Conservation (phyloP, 768 basidiomycete species). For the Pulveroboletus sp. region DNA sequence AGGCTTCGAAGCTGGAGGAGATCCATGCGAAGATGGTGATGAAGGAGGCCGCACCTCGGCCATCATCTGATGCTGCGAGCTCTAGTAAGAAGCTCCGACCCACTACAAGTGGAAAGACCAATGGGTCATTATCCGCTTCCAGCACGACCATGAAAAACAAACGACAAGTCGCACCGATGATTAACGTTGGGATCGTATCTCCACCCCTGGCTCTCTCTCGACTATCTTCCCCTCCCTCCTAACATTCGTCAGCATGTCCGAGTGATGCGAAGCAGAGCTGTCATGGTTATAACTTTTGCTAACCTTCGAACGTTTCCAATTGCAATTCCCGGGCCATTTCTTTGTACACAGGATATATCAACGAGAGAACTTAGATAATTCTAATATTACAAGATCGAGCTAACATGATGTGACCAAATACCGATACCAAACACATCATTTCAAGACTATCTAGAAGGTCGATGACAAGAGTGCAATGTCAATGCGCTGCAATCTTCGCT, state of each 20-base stretch:
- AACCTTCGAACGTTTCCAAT: conserved; percentile 19
- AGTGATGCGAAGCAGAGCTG: conserved; percentile 24
- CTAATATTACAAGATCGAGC: conserved; percentile 22
- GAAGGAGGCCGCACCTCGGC: conserved; percentile 69
- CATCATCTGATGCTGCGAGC: conserved; percentile 43
- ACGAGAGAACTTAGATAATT: conserved; percentile 3
- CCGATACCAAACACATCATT: conserved; percentile 5
- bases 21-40: conserved; percentile 96
- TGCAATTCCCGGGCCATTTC: conserved; percentile 12
- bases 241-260: conserved; percentile 20
- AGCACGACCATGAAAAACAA: conserved; percentile 44
- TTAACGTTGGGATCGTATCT: conserved; percentile 7
- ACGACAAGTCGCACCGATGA: conserved; percentile 61
- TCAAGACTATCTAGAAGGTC: conserved; percentile 5
- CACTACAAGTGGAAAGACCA: conserved; percentile 45
- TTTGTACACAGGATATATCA: conserved; percentile 12
- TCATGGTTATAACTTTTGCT: conserved; percentile 27
- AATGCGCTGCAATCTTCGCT: background rate
- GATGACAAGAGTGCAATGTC: conserved; percentile 5
- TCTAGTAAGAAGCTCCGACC: conserved; percentile 58
- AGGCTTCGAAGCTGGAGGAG: conserved; percentile 87
- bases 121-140: conserved; percentile 45
- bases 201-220: conserved; percentile 23
- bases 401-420: background rate
- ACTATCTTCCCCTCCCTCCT: conserved; percentile 15